These are phyloP conservation scores for Fusarium hainanense DNA, from an alignment of 2,329 filamentous ascomycete genomes.

Conservation along the genomic window DNA sequence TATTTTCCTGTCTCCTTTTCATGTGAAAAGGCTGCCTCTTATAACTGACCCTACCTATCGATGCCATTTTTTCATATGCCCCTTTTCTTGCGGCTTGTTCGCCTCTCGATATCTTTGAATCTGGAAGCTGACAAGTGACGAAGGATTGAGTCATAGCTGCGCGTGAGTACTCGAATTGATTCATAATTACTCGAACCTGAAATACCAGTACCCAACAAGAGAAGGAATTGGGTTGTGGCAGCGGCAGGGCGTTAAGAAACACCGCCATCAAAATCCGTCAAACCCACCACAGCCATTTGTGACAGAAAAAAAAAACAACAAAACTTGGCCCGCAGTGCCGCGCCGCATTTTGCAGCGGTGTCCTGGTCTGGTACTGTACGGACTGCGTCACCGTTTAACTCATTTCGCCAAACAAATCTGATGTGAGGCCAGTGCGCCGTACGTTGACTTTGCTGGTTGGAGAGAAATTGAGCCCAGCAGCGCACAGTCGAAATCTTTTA, in stretches of 20 bases:
- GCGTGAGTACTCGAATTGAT: constrained; percentile 29
- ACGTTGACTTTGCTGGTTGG: constrained; percentile 39
- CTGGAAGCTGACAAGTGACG: constrained; percentile 26
- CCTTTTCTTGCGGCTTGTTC: constrained; percentile 23
- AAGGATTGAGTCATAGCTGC: constrained; percentile 39
- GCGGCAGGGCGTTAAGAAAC: constrained; percentile 29
- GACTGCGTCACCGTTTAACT: constrained; percentile 44
- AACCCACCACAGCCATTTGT: neutral
- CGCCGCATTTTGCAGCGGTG: constrained; percentile 38
- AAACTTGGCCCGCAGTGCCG: constrained; percentile 34
- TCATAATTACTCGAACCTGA: constrained; percentile 31
- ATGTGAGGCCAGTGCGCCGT: constrained; percentile 39
- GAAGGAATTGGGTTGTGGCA: constrained; percentile 37
- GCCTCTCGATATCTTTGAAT: constrained; percentile 21
- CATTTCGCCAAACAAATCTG: constrained; percentile 37
- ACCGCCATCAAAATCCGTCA: constrained; percentile 27
- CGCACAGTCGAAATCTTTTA: constrained; percentile 30
- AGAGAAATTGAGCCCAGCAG: constrained; percentile 28
- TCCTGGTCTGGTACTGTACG: constrained; percentile 28
- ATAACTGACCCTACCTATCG: constrained; percentile 24
- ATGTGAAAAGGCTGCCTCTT: constrained; percentile 35
- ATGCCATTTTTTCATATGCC: constrained; percentile 13
- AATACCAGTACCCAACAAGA: constrained; percentile 34
- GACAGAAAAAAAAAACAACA: constrained; percentile 30
- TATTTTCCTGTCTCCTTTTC: constrained; percentile 38